phyloP scores from a whole-genome alignment of 192 early-diverging fungal species.

The Phycomyces blakesleeanus region DNA sequence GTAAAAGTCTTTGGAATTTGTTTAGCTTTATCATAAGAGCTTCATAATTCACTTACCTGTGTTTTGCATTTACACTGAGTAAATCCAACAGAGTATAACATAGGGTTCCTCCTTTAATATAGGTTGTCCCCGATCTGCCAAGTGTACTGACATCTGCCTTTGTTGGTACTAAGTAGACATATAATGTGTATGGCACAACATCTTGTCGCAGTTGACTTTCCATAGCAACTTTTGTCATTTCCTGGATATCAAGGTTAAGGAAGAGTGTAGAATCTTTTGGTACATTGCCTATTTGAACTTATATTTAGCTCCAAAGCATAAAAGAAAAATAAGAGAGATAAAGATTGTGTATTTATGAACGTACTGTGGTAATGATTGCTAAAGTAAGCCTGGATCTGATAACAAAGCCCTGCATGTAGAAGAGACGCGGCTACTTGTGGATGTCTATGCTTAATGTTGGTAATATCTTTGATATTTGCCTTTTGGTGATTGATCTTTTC shows the following conservation, averaged over 20 bases:
- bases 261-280: constrained; percentile 35
- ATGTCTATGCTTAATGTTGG: constrained; percentile 69
- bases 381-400: constrained; percentile 50
- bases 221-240: constrained; percentile 52
- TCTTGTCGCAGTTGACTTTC: constrained; percentile 46
- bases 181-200: constrained; percentile 50
- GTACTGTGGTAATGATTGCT: constrained; percentile 47
- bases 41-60: constrained; percentile 40
- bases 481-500: constrained; percentile 60
- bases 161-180: constrained; percentile 50
- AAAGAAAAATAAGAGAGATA: no score
- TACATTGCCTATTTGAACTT: constrained; percentile 12
- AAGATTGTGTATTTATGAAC: neutral
- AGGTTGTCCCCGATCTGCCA: constrained; percentile 42
- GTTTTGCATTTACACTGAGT: constrained; percentile 63
- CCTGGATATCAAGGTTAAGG: constrained; percentile 43
- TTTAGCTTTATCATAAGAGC: neutral
- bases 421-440: constrained; percentile 61
- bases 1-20: constrained; percentile 39
- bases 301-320: neutral
- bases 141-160: constrained; percentile 41
- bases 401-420: constrained; percentile 53
- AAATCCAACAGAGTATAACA: constrained; percentile 66
- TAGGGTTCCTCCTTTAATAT: constrained; percentile 61
- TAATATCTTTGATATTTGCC: constrained; percentile 53